Percentiles rank a stretch among this genome's conserved stretches.
Conservation (phyloP, 345 rosid genomes). For the Sisymbrium altissimum region DNA sequence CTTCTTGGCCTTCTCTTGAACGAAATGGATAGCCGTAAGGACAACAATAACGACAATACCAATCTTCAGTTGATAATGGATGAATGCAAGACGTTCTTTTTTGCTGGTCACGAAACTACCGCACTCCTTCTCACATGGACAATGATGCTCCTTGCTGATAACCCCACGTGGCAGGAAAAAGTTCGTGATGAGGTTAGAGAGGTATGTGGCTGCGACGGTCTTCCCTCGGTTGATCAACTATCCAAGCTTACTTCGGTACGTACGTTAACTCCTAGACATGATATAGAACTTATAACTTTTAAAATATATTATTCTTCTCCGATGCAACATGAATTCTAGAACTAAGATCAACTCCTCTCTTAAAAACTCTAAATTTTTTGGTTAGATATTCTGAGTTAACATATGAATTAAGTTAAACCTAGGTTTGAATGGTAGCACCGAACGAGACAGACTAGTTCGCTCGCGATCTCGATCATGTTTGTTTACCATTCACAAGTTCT, state of each 20-base stretch:
- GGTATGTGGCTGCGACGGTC: slow-evolving; percentile 56
- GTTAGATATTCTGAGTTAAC: background rate
- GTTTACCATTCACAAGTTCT: background rate
- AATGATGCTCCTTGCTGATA: slow-evolving; percentile 76
- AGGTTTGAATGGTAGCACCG: background rate
- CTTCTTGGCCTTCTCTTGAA: slow-evolving; percentile 71
- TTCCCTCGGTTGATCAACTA: slow-evolving; percentile 63
- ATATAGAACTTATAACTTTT: background rate
- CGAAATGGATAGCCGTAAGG: slow-evolving; percentile 60
- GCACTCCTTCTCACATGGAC: slow-evolving; percentile 94
- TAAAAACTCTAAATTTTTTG: background rate
- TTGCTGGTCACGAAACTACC: slow-evolving; percentile 96
- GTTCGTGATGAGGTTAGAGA: slow-evolving; percentile 60
- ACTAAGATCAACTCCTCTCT: background rate
- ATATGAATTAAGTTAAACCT: background rate
- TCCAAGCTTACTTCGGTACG: slow-evolving; percentile 71
- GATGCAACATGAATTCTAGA: background rate
- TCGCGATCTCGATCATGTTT: background rate
- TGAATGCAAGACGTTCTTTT: slow-evolving; percentile 93
- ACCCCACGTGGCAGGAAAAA: slow-evolving; percentile 78
- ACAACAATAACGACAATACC: slow-evolving; percentile 35
- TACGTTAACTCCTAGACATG: background rate
- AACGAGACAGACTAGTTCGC: background rate
- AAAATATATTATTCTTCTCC: background rate
- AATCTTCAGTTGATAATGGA: slow-evolving; percentile 88